Percentiles rank a stretch among this genome's conserved stretches.
Conservation (phyloP, 768 basidiomycete genomes). For the Psilocybe azurescens region DNA sequence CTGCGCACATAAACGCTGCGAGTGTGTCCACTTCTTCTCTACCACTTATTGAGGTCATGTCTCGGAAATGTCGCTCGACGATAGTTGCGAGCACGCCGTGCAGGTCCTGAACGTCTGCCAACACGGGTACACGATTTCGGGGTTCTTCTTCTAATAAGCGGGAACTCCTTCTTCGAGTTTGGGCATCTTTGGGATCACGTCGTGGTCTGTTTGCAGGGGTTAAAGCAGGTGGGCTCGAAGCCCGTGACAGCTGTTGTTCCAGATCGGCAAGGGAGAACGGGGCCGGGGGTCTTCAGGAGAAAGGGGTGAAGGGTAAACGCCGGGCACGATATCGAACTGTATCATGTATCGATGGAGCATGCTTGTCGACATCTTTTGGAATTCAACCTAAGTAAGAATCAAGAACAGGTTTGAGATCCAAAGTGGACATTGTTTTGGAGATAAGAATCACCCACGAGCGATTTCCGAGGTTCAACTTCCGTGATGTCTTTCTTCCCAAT, state of each 20-base stretch:
- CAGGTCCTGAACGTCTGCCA: slow-evolving; percentile 73
- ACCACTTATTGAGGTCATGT: slow-evolving; percentile 51
- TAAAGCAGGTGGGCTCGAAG: slow-evolving; percentile 54
- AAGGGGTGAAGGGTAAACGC: slow-evolving; percentile 72
- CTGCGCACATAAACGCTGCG: slow-evolving; percentile 78
- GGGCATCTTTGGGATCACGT: slow-evolving; percentile 64
- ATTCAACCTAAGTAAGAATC: slow-evolving; percentile 65
- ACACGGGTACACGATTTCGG: slow-evolving; percentile 60
- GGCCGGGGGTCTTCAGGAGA: slow-evolving; percentile 72
- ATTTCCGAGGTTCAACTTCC: slow-evolving; percentile 44
- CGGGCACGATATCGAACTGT: slow-evolving; percentile 74
- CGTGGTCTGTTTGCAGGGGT: slow-evolving; percentile 78
- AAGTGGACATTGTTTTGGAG: background rate
- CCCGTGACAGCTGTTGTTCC: slow-evolving; percentile 47
- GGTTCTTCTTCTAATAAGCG: slow-evolving; percentile 72
- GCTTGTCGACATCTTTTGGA: slow-evolving; percentile 67
- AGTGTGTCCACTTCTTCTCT: slow-evolving; percentile 84
- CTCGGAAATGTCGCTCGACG: slow-evolving; percentile 76
- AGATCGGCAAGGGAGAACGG: slow-evolving; percentile 65
- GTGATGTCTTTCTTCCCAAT: slow-evolving; percentile 37
- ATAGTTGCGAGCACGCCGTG: slow-evolving; percentile 70
- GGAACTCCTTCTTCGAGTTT: slow-evolving; percentile 69
- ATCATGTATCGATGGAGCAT: slow-evolving; percentile 75
- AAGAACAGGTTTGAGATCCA: background rate
- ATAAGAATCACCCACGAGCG: slow-evolving; percentile 42